Evolutionary conservation across 2,329 filamentous ascomycete genomes (phyloP).

Genomic region (Ceratocystis smalleyi): DNA sequence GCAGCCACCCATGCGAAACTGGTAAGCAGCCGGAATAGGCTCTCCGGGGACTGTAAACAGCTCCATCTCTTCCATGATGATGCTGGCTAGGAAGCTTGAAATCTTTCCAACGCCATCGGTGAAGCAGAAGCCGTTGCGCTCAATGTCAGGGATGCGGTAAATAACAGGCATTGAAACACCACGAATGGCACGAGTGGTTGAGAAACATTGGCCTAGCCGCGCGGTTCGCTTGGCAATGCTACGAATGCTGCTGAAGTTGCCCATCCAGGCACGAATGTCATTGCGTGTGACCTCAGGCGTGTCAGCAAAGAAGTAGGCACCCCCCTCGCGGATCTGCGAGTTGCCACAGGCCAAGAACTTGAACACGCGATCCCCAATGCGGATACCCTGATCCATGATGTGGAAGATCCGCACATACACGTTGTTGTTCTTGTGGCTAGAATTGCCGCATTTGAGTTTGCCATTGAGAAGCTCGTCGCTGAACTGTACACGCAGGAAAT

Average conservation of each 20-base stretch:
- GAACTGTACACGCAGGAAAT: slow-evolving; percentile 81
- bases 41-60: slow-evolving; percentile 23
- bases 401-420: slow-evolving; percentile 60
- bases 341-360: slow-evolving; percentile 90
- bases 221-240: slow-evolving; percentile 82
- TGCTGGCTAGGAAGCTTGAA: slow-evolving; percentile 57
- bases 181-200: slow-evolving; percentile 65
- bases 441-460: slow-evolving; percentile 39
- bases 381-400: slow-evolving; percentile 61
- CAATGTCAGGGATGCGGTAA: slow-evolving; percentile 53
- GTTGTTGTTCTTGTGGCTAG: slow-evolving; percentile 45
- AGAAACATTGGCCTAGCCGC: slow-evolving; percentile 86
- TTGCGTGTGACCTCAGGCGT: slow-evolving; percentile 51
- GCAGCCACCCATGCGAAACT: slow-evolving; percentile 82
- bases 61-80: slow-evolving; percentile 56
- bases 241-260: slow-evolving; percentile 63
- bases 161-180: slow-evolving; percentile 44
- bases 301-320: slow-evolving; percentile 82
- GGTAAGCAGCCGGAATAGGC: slow-evolving; percentile 60
- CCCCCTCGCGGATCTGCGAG: slow-evolving; percentile 82
- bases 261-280: slow-evolving; percentile 75
- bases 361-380: slow-evolving; percentile 65
- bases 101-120: slow-evolving; percentile 90
- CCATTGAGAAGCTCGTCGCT: slow-evolving; percentile 58
- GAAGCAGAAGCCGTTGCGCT: slow-evolving; percentile 54